Conservation (phyloP, 176 grass and related monocot species). For the Phragmites australis region DNA sequence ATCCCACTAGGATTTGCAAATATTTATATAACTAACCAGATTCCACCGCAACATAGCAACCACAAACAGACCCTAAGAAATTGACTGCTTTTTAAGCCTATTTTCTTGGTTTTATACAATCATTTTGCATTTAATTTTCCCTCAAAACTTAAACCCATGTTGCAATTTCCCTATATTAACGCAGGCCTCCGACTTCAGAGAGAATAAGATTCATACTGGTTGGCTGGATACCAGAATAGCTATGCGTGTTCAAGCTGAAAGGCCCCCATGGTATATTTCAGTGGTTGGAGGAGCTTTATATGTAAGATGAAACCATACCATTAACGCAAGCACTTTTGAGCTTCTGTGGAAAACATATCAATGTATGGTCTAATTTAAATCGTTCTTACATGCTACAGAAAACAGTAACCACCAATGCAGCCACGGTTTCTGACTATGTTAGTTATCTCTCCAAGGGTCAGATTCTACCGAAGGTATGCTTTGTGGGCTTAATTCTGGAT, state of each 20-base stretch:
- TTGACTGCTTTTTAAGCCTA: conserved; percentile 13
- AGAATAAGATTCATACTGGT: conserved; percentile 95
- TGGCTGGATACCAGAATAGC: conserved; percentile 97
- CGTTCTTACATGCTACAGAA: conserved; percentile 64
- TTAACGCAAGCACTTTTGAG: neutral
- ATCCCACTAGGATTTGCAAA: no score
- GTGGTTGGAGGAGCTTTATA: conserved; percentile 94
- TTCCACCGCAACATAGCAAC: no score
- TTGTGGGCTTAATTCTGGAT: conserved; percentile 37
- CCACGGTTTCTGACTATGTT: conserved; percentile 80
- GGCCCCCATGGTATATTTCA: conserved; percentile 93
- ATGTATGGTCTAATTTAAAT: conserved; percentile 20
- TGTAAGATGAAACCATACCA: conserved; percentile 53
- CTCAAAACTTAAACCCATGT: neutral
- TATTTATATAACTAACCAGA: no score
- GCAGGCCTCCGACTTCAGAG: conserved; percentile 81
- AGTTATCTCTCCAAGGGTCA: conserved; percentile 91
- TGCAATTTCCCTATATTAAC: conserved; percentile 23
- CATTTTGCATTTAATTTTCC: conserved; percentile 19
- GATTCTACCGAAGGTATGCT: conserved; percentile 94
- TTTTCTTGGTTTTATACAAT: conserved; percentile 1
- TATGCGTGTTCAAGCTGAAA: conserved; percentile 95
- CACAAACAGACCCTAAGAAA: no score
- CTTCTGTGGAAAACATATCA: conserved; percentile 10
- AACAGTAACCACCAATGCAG: conserved; percentile 74